Base-by-base conservation (phyloP, 2,329 filamentous ascomycete genomes). In the Pseudogymnoascus sp. region DNA sequence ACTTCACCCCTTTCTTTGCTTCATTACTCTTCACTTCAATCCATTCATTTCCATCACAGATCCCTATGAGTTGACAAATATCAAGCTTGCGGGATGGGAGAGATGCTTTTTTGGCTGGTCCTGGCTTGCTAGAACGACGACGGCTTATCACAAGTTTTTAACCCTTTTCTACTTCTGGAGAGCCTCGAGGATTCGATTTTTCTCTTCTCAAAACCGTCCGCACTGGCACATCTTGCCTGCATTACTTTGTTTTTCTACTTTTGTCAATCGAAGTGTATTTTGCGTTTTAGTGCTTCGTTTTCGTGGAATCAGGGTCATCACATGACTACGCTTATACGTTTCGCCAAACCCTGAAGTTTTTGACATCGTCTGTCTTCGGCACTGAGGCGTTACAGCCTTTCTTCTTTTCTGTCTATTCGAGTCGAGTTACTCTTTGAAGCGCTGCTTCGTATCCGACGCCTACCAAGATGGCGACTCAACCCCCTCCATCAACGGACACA, bases 91-190 rank as follows among this genome's bases (percentile, higher is more conserved):
- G 26, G n/a, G 45, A 33, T 52, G 45, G 26, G 33, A 52, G 15
- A 52, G 26, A 52, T 52, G 45, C 45, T 52, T 33, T 33, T 52
- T 52, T 52, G 30, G 45, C 45, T 52, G 26, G 26, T 33, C 45
- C 45, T 52, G 45, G 45, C 45, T 52, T 52, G 45, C 45, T 52
- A 52, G 45, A 52, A 52, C 45, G 45, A 33, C 45, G 45, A 30
- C 45, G 15, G 26, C 23, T 52, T 52, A 19, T 52, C 45, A 13
- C 45, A 30, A 23, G 45, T 23, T 52, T 48, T 52, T 52, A 52
- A 52, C 26, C 45, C 45, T 52, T 52, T 52, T 52, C 26, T 52
- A 19, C 45, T 30, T 52, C 45, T 30, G 26, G 45, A 33, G 26
- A 13, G 45, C 23, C 45, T 33, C 9, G 15, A 30, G 45, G 45